Percentiles rank a stretch among this genome's conserved stretches.
Conservation (phyloP, 495 filamentous ascomycete species). For the Wilcoxina mikolae region DNA sequence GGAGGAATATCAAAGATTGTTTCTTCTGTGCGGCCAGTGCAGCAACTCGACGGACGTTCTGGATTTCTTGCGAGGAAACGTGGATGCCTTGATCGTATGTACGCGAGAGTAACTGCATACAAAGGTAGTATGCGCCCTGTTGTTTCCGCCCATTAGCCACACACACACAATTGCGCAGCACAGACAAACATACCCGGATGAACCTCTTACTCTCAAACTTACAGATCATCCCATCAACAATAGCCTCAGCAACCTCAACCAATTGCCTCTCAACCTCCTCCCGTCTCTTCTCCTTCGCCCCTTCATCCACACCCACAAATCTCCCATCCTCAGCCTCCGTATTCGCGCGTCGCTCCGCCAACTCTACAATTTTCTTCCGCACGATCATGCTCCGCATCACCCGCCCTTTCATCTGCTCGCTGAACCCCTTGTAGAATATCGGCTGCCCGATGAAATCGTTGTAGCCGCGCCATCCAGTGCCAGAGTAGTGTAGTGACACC, state of each 20-base stretch:
- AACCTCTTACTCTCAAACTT: conserved; percentile 94
- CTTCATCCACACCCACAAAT: conserved; percentile 49
- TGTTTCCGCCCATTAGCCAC: too few relatives aligned
- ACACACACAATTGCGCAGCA: neutral
- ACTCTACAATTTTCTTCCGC: conserved; percentile 53
- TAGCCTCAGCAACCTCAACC: conserved; percentile 61
- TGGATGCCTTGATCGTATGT: conserved; percentile 97
- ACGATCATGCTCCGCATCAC: conserved; percentile 65
- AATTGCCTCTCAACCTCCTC: conserved; percentile 35
- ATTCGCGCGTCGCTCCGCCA: conserved; percentile 56
- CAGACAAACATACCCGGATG: conserved; percentile 40
- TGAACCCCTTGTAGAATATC: conserved; percentile 84
- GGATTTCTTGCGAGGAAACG: conserved; percentile 83
- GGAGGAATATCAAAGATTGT: conserved; percentile 89
- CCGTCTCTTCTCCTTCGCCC: conserved; percentile 43
- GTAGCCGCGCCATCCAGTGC: conserved; percentile 87
- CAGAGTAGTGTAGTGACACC: conserved; percentile 75
- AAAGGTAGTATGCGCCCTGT: conserved; percentile 67
- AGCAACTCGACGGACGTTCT: conserved; percentile 65
- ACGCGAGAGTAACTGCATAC: conserved; percentile 72
- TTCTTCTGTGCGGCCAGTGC: conserved; percentile 69
- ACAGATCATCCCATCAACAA: conserved; percentile 93
- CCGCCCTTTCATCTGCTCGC: conserved; percentile 66
- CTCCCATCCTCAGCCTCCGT: conserved; percentile 62
- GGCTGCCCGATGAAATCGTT: conserved; percentile 79